Percentiles rank a stretch among this genome's conserved stretches.
These are phyloP conservation scores for Scedosporium boydii DNA, from an alignment of 2,329 filamentous ascomycete genomes.

Conservation along the genomic window DNA sequence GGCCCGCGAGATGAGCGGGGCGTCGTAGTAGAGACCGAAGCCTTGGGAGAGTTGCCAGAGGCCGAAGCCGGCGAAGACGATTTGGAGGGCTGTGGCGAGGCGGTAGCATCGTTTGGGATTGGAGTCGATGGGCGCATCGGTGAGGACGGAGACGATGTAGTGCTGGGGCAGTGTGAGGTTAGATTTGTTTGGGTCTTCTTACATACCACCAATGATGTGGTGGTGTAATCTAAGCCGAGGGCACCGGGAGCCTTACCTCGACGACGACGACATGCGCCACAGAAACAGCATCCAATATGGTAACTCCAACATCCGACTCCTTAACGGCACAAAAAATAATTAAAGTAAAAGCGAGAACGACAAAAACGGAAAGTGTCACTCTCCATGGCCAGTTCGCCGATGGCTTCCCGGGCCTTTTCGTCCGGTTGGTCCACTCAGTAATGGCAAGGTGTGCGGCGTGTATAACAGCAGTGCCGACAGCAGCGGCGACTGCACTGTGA, in stretches of 20 bases:
- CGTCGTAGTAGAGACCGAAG: neutral
- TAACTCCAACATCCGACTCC: neutral
- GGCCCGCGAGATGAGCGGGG: neutral
- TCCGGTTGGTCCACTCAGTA: neutral
- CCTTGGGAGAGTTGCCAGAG: neutral
- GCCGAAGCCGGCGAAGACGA: neutral
- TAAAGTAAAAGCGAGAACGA: neutral
- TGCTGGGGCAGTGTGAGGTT: neutral
- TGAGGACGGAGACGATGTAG: neutral
- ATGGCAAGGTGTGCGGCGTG: neutral
- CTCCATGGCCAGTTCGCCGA: slow-evolving; percentile 1
- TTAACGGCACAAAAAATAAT: neutral
- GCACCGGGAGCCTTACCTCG: neutral
- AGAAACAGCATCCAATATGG: neutral
- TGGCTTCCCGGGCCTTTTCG: neutral
- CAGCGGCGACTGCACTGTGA: neutral
- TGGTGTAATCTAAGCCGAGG: no score
- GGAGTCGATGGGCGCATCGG: neutral
- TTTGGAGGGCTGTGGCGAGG: neutral
- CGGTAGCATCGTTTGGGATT: neutral
- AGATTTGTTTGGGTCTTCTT: neutral
- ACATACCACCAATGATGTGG: no score
- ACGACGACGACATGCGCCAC: neutral
- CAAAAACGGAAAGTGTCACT: neutral
- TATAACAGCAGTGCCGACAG: neutral